These are phyloP conservation scores for Trichaptum fuscoviolaceum DNA, from an alignment of 768 basidiomycete genomes.

Conservation along the genomic window DNA sequence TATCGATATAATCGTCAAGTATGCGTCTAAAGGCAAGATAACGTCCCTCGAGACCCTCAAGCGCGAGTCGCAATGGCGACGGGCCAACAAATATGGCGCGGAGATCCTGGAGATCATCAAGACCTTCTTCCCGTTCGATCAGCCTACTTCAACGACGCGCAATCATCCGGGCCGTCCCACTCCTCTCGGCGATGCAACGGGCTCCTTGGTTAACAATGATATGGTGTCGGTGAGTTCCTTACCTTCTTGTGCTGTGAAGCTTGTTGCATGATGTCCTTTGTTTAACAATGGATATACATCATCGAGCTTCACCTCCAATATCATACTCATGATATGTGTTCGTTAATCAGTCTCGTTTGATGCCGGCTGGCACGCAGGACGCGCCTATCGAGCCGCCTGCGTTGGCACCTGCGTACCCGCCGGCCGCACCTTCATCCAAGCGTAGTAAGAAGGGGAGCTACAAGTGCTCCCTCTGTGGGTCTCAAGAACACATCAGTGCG, in stretches of 20 bases:
- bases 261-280: no score
- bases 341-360: no score
- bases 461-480: background rate
- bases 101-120: background rate
- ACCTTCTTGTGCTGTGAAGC: no score
- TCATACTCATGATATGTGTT: no score
- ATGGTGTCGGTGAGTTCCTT: no score
- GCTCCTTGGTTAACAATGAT: background rate
- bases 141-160: background rate
- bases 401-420: background rate
- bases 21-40: background rate
- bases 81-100: background rate
- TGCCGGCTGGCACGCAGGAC: background rate
- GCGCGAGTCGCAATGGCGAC: background rate
- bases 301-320: no score
- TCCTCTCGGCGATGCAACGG: background rate
- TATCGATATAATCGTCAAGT: background rate
- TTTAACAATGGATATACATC: no score
- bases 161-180: background rate
- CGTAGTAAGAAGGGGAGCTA: background rate
- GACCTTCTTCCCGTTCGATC: background rate
- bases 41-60: background rate
- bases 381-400: no score
- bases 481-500: background rate
- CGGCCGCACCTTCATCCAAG: background rate